Base-by-base conservation (phyloP, 2,329 filamentous ascomycete genomes). In the Colletotrichum sp. region DNA sequence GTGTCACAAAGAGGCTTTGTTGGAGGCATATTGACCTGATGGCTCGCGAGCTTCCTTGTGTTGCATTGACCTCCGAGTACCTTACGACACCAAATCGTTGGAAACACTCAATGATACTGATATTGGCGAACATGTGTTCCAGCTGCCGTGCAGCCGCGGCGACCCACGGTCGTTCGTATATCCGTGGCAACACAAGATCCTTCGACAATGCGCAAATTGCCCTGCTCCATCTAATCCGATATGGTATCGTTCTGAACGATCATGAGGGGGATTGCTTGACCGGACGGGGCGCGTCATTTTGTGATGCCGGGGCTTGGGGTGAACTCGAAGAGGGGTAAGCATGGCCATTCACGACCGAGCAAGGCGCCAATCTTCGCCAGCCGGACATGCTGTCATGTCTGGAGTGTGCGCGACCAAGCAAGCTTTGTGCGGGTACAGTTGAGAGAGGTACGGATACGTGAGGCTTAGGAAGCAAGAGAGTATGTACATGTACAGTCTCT, bases 261-360 rank as follows among this genome's bases (percentile, higher is more conserved):
- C 73, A 65, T 73, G 73, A 75, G 43, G 69, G 43, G 73, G 69
- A 72, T 75, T 10, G 73, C 39, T 75, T 64, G 73, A 68, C 57
- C 63, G 8, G 48, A 64, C 57, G 64, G 73, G 73, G 69, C 73
- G 69, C 70, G 70, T 73, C 64, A 73, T 75, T 73, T 75, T 63
- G 39, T 60, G 48, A 57, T 75, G 73, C 73, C 73, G 61, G 57
- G 69, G 55, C 64, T 72, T 34, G 26, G 64, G 57, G 67, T 48
- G 73, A 72, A 68, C 24, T 48, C 61, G 52, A 48, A 68, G 69
- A 67, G 73, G 69, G 69, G 55, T 68, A 68, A 24, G 65, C 57
- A 68, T 48, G 70, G 55, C 55, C 43, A 18, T 65, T n/a, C 24
- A 52, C 30, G 7, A 39, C 24, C 30, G 55, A 63, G 28, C 73